Base-by-base conservation (phyloP, 164 flowering plant genomes). In the Nelumbo lutea region DNA sequence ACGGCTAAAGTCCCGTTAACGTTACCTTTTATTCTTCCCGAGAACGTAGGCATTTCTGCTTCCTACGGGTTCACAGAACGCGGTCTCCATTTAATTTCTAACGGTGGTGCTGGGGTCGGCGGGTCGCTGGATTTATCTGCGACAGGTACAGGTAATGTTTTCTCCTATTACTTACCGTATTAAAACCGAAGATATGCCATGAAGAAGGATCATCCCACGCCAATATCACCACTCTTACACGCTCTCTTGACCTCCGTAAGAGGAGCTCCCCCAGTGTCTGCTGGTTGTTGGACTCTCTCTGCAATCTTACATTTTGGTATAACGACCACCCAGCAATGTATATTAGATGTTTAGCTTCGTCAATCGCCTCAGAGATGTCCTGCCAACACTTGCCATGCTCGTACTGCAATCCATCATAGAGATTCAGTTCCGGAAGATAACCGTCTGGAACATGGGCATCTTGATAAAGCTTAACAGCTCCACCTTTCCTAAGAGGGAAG, bases 161-260 rank as follows among this genome's bases (percentile, higher is more conserved):
- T 27, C 27, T 27, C 48, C 7, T 7, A 46, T 4, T 27, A 55
- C 40, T 80, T 77, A 95, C 99, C 42, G 89, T 90, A 75, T 83
- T 83, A 73, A 79, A 84, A 56, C 93, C 97, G 82, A 87, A 79
- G 65, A 88, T 86, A 81, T 72, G 90, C 65, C 87, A 87, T 66
- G 99, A 95, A 68, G 96, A 90, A 62, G 99, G 99, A 67, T 95
- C 99, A 82, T 95, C 99, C 99, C 99, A 95, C 9, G 92, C 71
- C 67, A 92, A 94, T 56, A 95, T 88, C 73, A 92, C 80, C 56
- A 92, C 99, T 66, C 99, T 84, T 51, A 95, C 97, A 52, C 98
- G 98, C 80, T 95, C 99, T 73, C 85, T 90, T 42, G 99, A 95
- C 77, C 90, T 95, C 58, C 88, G 71, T 76, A 79, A 89, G 56